phyloP scores from a whole-genome alignment of 768 basidiomycete species.

The Pleurotus citrinopileatus region DNA sequence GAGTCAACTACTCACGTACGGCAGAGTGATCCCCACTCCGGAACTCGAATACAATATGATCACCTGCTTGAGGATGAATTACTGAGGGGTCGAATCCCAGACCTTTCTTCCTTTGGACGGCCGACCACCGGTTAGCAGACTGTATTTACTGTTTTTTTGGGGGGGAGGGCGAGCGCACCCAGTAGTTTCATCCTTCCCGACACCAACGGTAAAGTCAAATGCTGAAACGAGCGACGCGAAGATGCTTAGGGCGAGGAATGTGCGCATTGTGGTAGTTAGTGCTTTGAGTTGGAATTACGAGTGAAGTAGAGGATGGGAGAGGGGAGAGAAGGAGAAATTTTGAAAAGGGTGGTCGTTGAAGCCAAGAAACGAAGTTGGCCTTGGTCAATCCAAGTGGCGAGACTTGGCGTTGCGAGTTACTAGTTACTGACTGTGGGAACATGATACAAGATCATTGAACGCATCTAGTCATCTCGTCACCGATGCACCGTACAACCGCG shows the following conservation, averaged over 20 bases:
- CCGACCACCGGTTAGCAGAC: not conserved
- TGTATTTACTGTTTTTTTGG: too few species aligned
- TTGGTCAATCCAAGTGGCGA: too few species aligned
- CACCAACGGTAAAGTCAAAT: constrained; percentile 31
- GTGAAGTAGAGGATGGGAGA: not conserved
- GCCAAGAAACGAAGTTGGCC: too few species aligned
- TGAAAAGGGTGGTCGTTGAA: too few species aligned
- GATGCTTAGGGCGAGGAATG: not conserved
- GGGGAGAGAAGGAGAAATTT: too few species aligned
- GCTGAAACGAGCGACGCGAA: constrained; percentile 13
- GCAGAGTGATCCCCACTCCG: constrained; percentile 36
- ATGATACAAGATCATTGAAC: too few species aligned
- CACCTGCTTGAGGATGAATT: constrained; percentile 31
- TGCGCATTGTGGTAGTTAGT: not conserved
- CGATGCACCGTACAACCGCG: too few species aligned
- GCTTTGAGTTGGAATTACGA: not conserved
- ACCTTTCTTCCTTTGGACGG: constrained; percentile 32
- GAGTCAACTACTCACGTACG: constrained; percentile 39
- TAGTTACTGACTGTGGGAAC: too few species aligned
- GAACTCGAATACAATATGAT: constrained; percentile 35
- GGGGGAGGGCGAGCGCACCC: constrained; percentile 25
- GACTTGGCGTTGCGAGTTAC: too few species aligned
- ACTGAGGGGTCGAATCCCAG: constrained; percentile 39
- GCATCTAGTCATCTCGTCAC: too few species aligned
- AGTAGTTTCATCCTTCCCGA: constrained; percentile 39